These are phyloP conservation scores for Mycena citricolor DNA, from an alignment of 1,284 basidiomycete species.

Conservation along the genomic window DNA sequence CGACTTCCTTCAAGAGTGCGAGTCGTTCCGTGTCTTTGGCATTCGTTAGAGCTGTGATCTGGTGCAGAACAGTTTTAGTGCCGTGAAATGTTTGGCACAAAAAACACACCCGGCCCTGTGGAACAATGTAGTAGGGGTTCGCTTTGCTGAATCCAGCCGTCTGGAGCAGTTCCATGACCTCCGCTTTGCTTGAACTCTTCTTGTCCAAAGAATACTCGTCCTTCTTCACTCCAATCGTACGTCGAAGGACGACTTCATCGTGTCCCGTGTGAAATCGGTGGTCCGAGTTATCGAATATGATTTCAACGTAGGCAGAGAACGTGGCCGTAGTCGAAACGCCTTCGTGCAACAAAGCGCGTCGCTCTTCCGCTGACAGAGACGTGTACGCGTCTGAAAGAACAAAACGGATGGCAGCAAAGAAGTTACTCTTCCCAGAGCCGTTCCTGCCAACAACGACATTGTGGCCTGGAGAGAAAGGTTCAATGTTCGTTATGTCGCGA, in stretches of 20 bases:
- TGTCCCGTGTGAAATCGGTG: constrained; percentile 89
- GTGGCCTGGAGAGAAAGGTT: constrained; percentile 80
- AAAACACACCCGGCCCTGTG: constrained; percentile 94
- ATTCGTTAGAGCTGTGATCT: constrained; percentile 97
- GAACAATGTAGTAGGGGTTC: constrained; percentile 99
- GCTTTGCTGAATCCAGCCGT: constrained; percentile 96
- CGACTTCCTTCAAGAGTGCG: constrained; percentile 94
- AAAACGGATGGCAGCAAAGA: constrained; percentile 96
- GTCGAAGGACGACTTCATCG: constrained; percentile 81
- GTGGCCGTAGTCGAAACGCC: constrained; percentile 88
- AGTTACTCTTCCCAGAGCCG: constrained; percentile 96
- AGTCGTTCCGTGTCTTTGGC: constrained; percentile 96
- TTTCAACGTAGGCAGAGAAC: constrained; percentile 89
- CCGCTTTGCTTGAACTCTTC: constrained; percentile 93
- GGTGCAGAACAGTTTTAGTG: constrained; percentile 35
- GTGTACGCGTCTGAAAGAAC: constrained; percentile 98
- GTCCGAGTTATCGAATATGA: constrained; percentile 88
- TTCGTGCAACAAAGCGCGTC: constrained; percentile 90
- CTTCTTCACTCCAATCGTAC: constrained; percentile 97
- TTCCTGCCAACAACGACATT: constrained; percentile 96
- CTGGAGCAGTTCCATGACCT: constrained; percentile 95
- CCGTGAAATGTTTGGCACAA: no score
- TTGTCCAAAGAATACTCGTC: constrained; percentile 98
- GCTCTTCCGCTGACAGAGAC: constrained; percentile 91
- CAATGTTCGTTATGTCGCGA: constrained; percentile 80